phyloP scores from a whole-genome alignment of 768 basidiomycete genomes.

The Phanerodontia chrysosporium region DNA sequence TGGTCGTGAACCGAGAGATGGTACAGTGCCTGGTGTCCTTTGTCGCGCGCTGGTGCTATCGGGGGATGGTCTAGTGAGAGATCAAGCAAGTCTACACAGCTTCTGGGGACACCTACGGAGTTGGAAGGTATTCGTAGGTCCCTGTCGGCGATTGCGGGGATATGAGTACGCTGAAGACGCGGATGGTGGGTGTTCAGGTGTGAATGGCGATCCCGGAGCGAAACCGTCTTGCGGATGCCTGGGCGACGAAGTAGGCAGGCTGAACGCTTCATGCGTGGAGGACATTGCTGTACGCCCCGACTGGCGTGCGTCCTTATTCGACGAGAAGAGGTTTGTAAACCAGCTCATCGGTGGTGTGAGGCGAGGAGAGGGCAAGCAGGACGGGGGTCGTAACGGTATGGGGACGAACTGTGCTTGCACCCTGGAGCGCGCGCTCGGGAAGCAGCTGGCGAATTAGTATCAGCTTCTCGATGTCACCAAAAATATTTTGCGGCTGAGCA shows the following conservation, averaged over 20 bases:
- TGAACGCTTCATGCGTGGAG: constrained; percentile 85
- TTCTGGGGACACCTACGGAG: constrained; percentile 26
- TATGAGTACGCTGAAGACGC: constrained; percentile 66
- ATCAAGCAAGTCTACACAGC: constrained; percentile 8
- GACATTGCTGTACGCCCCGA: constrained; percentile 58
- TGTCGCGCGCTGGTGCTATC: constrained; percentile 40
- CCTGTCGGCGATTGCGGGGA: constrained; percentile 59
- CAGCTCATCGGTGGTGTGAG: constrained; percentile 54
- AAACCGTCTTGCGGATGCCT: constrained; percentile 52
- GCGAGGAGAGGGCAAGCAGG: background rate
- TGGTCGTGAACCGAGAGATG: constrained; percentile 52
- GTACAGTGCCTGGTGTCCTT: constrained; percentile 45
- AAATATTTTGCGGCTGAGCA: background rate
- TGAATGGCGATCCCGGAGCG: constrained; percentile 47
- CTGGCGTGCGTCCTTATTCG: constrained; percentile 40
- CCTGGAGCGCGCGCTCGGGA: constrained; percentile 7
- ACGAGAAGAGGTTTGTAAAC: constrained; percentile 63
- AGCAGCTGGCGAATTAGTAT: background rate
- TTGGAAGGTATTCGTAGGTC: constrained; percentile 57
- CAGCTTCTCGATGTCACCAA: background rate
- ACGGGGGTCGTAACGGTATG: background rate
- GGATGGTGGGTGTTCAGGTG: constrained; percentile 13
- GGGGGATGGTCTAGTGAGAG: constrained; percentile 4
- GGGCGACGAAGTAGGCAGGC: constrained; percentile 73
- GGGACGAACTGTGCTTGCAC: background rate